Evolutionary conservation across 1,284 basidiomycete species (phyloP).

Genomic region (Cryptococcus sp.): DNA sequence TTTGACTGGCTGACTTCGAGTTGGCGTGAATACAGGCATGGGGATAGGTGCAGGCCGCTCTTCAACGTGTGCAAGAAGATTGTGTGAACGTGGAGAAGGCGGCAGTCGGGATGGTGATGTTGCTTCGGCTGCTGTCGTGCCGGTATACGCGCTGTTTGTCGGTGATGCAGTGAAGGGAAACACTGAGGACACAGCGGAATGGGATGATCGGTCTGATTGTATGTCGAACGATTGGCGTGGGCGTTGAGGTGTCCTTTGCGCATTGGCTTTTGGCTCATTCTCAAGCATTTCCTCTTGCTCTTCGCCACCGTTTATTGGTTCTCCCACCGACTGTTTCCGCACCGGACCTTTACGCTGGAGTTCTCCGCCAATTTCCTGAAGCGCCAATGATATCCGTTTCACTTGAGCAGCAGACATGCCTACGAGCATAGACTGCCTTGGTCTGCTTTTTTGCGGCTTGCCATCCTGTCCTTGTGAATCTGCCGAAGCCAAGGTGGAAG

Average conservation of each 20-base stretch:
- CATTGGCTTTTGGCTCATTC: conserved; percentile 4
- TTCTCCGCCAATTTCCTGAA: conserved; percentile 42
- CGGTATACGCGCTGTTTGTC: conserved; percentile 23
- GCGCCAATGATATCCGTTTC: conserved; percentile 45
- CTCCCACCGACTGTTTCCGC: conserved; percentile 2
- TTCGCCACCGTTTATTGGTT: not conserved
- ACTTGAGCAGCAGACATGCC: conserved; percentile 41
- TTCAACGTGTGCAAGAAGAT: conserved; percentile 29
- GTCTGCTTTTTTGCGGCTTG: conserved; percentile 4
- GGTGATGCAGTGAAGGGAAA: conserved; percentile 37
- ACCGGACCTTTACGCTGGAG: conserved; percentile 17
- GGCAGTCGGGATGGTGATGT: conserved; percentile 28
- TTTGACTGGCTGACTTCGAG: conserved; percentile 34
- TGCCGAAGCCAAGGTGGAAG: not conserved
- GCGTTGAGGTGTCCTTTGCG: not conserved
- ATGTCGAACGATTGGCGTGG: conserved; percentile 13
- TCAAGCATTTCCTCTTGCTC: conserved; percentile 39
- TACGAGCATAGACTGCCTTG: conserved; percentile 40
- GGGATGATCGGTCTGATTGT: conserved; percentile 21
- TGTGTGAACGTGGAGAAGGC: conserved; percentile 34
- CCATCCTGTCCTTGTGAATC: not conserved
- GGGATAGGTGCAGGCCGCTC: conserved; percentile 21
- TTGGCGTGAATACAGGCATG: conserved; percentile 37
- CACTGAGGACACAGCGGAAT: conserved; percentile 25
- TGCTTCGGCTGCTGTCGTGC: conserved; percentile 12